Evolutionary conservation across 202 grass and related monocot genomes (phyloP), one percentile per base, ranked within the genome.

Genomic region (Setaria viridis): DNA sequence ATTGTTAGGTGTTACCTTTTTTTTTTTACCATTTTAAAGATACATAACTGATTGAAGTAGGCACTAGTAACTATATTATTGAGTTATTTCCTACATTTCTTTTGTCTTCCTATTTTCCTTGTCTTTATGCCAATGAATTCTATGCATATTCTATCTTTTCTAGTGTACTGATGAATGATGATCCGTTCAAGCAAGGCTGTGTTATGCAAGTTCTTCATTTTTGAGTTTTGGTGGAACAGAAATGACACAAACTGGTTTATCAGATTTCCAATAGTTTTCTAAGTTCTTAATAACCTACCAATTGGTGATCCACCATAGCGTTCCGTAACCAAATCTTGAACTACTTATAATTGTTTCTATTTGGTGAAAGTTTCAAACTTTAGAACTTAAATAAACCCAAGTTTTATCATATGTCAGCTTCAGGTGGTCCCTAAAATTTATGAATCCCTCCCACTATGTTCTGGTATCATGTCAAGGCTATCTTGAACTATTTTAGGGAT

Each of bases 341-440:
- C 60, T 86, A 50, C 45, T 62, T 77, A n/a, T 5, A 76, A 5
- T 21, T 72, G 30, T 29, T 70, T 21, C 43, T 63, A 30, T 76
- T 71, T 70, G 4, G 2, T 55, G 6, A 46, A 19, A 19, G 14
- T 81, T 32, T 77, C 9, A 9, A 67, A 2, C 9, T 67, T 62
- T 50, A 65, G 20, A 82, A 6, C 79, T 68, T 58, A 53, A 0
- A 67, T 42, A 79, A 32, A 13, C 25, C 82, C 14, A 82, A 63
- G 15, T 39, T n/a, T 10, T 55, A 15, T 78, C 14, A 60, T 78
- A 20, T 77, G 82, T 21, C 77, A 95, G 95, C 82, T 97, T 80
- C 65, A 82, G 75, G 82, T 92, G 41, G 91, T 87, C 77, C 95
- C 95, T 15, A 98, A 95, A 84, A 88, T 97, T 83, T 98, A 93